Evolutionary conservation across 2,329 filamentous ascomycete genomes (phyloP).

Genomic region (Sclerotinia borealis): DNA sequence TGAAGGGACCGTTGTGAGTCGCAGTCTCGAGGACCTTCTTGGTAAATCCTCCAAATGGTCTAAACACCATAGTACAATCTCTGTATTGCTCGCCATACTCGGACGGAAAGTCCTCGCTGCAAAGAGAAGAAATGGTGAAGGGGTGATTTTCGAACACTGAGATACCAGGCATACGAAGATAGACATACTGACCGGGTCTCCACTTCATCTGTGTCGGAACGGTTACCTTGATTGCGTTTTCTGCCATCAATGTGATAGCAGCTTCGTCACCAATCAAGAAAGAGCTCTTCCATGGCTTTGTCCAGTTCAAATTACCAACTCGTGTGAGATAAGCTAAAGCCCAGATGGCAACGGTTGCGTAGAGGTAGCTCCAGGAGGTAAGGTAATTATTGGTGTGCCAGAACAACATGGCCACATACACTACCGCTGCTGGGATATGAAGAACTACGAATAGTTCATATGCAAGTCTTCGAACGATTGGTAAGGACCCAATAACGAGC

Average conservation of each 20-base stretch:
- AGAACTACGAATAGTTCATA: constrained; percentile 83
- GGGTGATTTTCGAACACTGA: constrained; percentile 89
- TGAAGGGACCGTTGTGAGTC: constrained; percentile 78
- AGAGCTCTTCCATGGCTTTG: constrained; percentile 68
- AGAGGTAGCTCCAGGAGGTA: constrained; percentile 85
- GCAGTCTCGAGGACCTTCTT: constrained; percentile 76
- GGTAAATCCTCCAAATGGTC: constrained; percentile 88
- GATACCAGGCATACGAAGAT: constrained; percentile 88
- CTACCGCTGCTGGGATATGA: constrained; percentile 74
- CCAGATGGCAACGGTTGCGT: constrained; percentile 75
- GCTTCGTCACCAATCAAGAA: constrained; percentile 90
- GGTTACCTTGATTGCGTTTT: constrained; percentile 93
- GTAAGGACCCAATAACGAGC: constrained; percentile 79
- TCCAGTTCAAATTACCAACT: constrained; percentile 85
- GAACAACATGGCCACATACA: constrained; percentile 80
- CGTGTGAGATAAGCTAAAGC: constrained; percentile 65
- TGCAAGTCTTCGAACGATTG: constrained; percentile 65
- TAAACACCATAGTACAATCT: constrained; percentile 86
- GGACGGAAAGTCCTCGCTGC: constrained; percentile 88
- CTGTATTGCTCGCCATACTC: constrained; percentile 83
- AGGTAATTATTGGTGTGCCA: constrained; percentile 96
- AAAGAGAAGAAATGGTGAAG: constrained; percentile 89
- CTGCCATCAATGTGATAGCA: constrained; percentile 79
- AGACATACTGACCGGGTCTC: constrained; percentile 92
- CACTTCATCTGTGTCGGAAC: constrained; percentile 89